Base-by-base conservation (phyloP, 2,329 filamentous ascomycete genomes). In the Colletotrichum nymphaeae region DNA sequence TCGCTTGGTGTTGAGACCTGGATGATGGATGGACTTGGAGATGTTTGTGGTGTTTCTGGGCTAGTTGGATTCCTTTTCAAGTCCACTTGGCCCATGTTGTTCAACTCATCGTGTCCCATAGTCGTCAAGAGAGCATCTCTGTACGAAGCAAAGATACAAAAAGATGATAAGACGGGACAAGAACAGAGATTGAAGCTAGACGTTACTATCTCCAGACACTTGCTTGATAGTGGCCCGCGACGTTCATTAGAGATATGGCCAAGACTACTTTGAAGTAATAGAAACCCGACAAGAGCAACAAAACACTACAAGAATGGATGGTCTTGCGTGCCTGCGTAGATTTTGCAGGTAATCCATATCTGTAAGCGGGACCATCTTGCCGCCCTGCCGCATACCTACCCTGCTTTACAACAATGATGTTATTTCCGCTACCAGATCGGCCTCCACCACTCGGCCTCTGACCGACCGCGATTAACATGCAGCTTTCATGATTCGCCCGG, bases 401-500 rank as follows among this genome's bases (percentile, higher is more conserved):
- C 16, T 22, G 19, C 19, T 8, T n/a, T 49, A 19, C 16, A 46
- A 46, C 42, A 56, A 60, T 70, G 70, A 73, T 73, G 55, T 73
- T 73, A 70, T 66, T 73, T 65, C 71, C 71, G 71, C 35, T 62
- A 22, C 49, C 49, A 37, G 53, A 57, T 66, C 60, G 56, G 42
- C 60, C 67, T 69, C 70, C 70, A 62, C 67, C 67, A 56, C 46
- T 56, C 71, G 62, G 62, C 55, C 65, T 35, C 42, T 71, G 42
- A 19, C 37, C 60, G 37, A 42, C 35, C 37, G 42, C 24, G 42
- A 24, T 26, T 65, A 42, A 42, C 37, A 42, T 57, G 28, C 35
- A 37, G 55, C 67, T 46, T 32, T 46, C 52, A 22, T 74, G 68
- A 72, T 74, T 74, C 72, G 72, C n/a, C 63, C 63, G 52, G 62